Percentiles rank a stretch among this genome's conserved stretches.
phyloP scores from a whole-genome alignment of 2,329 filamentous ascomycete species.

The Diplodia intermedia region DNA sequence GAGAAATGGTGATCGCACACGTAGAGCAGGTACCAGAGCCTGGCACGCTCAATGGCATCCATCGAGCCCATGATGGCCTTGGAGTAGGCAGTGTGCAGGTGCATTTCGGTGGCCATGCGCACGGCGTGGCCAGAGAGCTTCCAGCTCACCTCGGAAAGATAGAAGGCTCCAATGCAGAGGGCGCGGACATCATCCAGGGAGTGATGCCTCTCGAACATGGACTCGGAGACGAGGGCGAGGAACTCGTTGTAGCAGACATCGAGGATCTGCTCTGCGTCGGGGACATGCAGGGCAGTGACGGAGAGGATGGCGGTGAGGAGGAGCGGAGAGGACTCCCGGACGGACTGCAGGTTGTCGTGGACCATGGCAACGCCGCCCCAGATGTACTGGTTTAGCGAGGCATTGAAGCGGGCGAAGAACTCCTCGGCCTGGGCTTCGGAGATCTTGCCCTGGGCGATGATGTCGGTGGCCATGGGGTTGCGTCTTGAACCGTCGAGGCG shows the following conservation, averaged over 20 bases:
- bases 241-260: constrained; percentile 46
- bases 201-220: constrained; percentile 46
- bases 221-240: constrained; percentile 43
- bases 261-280: constrained; percentile 40
- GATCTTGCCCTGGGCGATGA: constrained; percentile 44
- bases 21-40: constrained; percentile 51
- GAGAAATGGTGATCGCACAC: constrained; percentile 52
- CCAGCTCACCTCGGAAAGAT: constrained; percentile 51
- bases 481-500: constrained; percentile 36
- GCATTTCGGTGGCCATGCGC: constrained; percentile 50
- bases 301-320: constrained; percentile 44
- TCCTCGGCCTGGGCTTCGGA: constrained; percentile 41
- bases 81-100: constrained; percentile 49
- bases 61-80: constrained; percentile 46
- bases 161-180: constrained; percentile 50
- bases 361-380: constrained; percentile 45
- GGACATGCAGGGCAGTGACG: constrained; percentile 43
- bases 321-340: constrained; percentile 43
- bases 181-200: constrained; percentile 50
- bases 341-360: constrained; percentile 42
- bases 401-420: constrained; percentile 42
- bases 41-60: constrained; percentile 46
- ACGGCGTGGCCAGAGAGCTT: constrained; percentile 50
- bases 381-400: constrained; percentile 43
- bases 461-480: constrained; percentile 42